phyloP scores from a whole-genome alignment of 805 yeast species.

The Torulaspora indica region DNA sequence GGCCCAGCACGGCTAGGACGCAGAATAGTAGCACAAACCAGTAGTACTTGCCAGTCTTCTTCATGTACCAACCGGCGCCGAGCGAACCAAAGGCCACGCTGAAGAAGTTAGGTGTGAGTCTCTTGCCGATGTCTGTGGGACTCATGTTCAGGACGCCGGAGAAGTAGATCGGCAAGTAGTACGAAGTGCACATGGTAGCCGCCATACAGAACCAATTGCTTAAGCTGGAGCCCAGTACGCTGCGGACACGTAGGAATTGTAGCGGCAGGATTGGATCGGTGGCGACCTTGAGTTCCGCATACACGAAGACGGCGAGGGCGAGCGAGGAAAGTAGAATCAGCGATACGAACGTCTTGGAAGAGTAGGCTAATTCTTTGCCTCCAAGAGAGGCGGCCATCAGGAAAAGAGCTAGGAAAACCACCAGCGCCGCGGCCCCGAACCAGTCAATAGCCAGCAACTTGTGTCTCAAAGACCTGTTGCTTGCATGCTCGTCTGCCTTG shows the following conservation, averaged over 20 bases:
- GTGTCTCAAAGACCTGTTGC: conserved; percentile 1
- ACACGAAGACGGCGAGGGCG: conserved; percentile 41
- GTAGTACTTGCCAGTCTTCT: conserved; percentile 55
- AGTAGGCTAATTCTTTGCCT: conserved; percentile 45
- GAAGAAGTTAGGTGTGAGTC: conserved; percentile 58
- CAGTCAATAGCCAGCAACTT: conserved; percentile 46
- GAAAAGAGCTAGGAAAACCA: conserved; percentile 42
- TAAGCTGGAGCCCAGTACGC: conserved; percentile 56
- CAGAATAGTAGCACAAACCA: conserved; percentile 43
- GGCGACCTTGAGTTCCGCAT: conserved; percentile 41
- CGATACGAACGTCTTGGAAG: conserved; percentile 27
- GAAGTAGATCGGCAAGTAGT: conserved; percentile 58
- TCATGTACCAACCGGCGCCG: conserved; percentile 62
- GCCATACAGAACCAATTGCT: conserved; percentile 34
- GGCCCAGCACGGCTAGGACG: conserved; percentile 45
- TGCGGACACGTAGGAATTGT: conserved; percentile 48
- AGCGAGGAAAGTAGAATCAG: conserved; percentile 22
- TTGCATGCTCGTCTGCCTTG: conserved; percentile 34
- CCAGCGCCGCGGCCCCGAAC: conserved; percentile 45
- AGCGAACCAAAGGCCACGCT: conserved; percentile 56
- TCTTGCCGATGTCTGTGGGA: conserved; percentile 54
- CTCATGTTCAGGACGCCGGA: conserved; percentile 50
- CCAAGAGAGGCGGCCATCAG: conserved; percentile 52
- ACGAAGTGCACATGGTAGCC: conserved; percentile 45
- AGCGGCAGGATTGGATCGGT: conserved; percentile 62